Evolutionary conservation across 169 alveolate species (phyloP).

Genomic region (Ichthyophthirius multifiliis): DNA sequence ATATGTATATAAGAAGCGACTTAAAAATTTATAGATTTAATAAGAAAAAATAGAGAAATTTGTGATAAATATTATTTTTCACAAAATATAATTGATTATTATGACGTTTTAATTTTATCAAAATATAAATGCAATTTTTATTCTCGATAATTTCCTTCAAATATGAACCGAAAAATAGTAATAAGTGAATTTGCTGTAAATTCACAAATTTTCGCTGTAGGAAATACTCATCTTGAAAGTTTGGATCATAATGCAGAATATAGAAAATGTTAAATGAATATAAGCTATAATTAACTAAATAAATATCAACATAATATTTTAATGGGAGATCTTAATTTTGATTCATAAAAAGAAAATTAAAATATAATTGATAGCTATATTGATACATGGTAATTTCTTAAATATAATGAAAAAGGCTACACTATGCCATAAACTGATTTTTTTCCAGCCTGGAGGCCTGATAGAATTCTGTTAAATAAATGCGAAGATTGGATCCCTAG

Average conservation of each 20-base stretch:
- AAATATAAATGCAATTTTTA: neutral
- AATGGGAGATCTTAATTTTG: constrained; percentile 55
- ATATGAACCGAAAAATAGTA: constrained; percentile 20
- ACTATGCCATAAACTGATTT: constrained; percentile 14
- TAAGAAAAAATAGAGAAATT: neutral
- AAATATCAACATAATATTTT: neutral
- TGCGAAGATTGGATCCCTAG: neutral
- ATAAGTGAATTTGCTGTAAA: neutral
- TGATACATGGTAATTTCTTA: constrained; percentile 32
- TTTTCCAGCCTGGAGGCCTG: constrained; percentile 24
- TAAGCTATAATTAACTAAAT: neutral
- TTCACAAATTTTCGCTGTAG: neutral
- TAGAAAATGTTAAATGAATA: neutral
- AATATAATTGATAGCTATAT: neutral
- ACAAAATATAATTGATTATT: constrained; percentile 12
- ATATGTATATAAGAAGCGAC: constrained; percentile 49
- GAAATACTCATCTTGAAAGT: constrained; percentile 34
- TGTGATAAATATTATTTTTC: constrained; percentile 27
- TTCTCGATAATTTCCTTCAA: neutral
- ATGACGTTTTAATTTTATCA: constrained; percentile 38
- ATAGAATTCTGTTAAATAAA: constrained; percentile 19
- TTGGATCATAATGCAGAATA: neutral
- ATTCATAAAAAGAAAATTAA: constrained; percentile 18
- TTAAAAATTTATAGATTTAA: neutral
- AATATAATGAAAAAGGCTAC: constrained; percentile 15